These are phyloP conservation scores for Isabelozyma gotoi DNA, from an alignment of 805 yeast genomes.

Conservation along the genomic window DNA sequence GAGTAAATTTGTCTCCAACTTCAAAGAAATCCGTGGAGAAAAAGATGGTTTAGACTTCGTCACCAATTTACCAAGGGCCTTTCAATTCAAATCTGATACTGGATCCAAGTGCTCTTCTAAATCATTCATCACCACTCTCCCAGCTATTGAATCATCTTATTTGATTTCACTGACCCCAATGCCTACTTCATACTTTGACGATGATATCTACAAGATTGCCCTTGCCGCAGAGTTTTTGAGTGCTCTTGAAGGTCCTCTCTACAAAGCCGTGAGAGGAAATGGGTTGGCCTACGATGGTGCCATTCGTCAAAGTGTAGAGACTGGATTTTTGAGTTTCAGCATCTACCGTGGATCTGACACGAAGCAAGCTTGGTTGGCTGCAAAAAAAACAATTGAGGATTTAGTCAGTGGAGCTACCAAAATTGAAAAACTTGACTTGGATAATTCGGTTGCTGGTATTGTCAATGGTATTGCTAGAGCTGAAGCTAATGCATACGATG, in stretches of 20 bases:
- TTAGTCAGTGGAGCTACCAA: conserved; percentile 52
- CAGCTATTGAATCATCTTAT: conserved; percentile 83
- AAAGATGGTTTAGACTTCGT: conserved; percentile 13
- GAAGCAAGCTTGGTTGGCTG: conserved; percentile 59
- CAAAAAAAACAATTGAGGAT: conserved; percentile 61
- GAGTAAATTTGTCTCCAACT: conserved; percentile 35
- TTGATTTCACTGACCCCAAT: conserved; percentile 59
- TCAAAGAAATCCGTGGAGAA: conserved; percentile 13
- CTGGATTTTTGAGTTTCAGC: conserved; percentile 63
- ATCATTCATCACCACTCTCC: conserved; percentile 68
- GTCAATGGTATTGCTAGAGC: conserved; percentile 69
- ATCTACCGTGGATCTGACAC: conserved; percentile 86
- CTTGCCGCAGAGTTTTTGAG: conserved; percentile 75
- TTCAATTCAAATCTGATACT: conserved; percentile 50
- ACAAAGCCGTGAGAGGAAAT: conserved; percentile 93
- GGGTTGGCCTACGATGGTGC: conserved; percentile 92
- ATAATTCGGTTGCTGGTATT: conserved; percentile 74
- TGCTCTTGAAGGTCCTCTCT: conserved; percentile 93
- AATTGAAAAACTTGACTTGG: conserved; percentile 60
- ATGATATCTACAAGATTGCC: conserved; percentile 67
- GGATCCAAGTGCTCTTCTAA: conserved; percentile 53
- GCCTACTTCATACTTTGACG: conserved; percentile 46
- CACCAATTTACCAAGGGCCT: conserved; percentile 50
- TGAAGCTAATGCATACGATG: conserved; percentile 62
- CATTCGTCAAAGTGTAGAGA: conserved; percentile 57